A percentile compares a stretch with the other conserved stretches of the same genome.
phyloP scores from a whole-genome alignment of 768 basidiomycete genomes.

The Rossbeevera mucosa region DNA sequence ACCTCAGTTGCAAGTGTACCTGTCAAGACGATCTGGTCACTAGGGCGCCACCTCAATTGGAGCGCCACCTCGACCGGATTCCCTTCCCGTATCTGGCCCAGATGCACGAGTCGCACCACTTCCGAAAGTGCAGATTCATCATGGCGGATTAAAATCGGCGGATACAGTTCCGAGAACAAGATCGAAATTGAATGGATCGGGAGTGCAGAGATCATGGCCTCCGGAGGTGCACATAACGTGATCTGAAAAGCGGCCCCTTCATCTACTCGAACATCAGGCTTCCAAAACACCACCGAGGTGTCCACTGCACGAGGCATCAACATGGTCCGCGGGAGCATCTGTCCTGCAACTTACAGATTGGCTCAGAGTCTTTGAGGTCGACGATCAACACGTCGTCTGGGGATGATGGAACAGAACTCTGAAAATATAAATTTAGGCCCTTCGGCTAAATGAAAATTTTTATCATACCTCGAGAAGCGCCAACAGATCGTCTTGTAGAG shows the following conservation, averaged over 20 bases:
- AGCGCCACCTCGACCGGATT: constrained; percentile 16
- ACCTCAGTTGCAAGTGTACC: constrained; percentile 55
- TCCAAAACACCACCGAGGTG: constrained; percentile 68
- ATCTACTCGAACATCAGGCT: constrained; percentile 52
- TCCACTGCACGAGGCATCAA: constrained; percentile 45
- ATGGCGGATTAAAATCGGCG: constrained; percentile 48
- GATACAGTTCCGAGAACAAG: constrained; percentile 53
- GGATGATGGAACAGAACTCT: constrained; percentile 69
- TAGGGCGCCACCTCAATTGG: constrained; percentile 57
- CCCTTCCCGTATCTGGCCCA: constrained; percentile 41
- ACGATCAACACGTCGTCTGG: constrained; percentile 55
- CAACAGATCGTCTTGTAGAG: constrained; percentile 67
- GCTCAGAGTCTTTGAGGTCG: constrained; percentile 58
- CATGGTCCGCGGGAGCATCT: background rate
- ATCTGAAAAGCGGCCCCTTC: constrained; percentile 73
- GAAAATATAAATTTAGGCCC: background rate
- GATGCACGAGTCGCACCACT: constrained; percentile 29
- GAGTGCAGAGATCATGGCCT: constrained; percentile 48
- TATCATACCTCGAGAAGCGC: constrained; percentile 61
- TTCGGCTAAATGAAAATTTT: background rate
- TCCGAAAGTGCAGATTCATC: constrained; percentile 13
- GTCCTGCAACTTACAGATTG: constrained; percentile 50
- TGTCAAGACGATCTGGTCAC: constrained; percentile 50
- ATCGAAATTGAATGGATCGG: constrained; percentile 52
- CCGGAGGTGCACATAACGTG: constrained; percentile 48